Percentiles rank a stretch among this genome's conserved stretches.
These are phyloP conservation scores for Globisporangium barbulae DNA, from an alignment of 352 stramenopile species.

Conservation along the genomic window DNA sequence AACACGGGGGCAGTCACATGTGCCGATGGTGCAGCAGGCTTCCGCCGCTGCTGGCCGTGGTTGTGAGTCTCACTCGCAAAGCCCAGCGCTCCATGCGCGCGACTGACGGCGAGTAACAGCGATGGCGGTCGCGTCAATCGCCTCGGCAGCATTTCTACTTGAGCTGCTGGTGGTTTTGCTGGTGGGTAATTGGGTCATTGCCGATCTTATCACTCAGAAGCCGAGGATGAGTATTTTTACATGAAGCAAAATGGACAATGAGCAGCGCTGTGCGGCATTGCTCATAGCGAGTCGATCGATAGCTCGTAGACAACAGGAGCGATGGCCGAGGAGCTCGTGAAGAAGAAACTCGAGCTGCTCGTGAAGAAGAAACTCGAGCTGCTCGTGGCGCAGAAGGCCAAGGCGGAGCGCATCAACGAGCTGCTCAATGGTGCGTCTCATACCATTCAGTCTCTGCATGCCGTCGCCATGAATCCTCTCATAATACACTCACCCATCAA, in stretches of 20 bases:
- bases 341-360: conserved; percentile 79
- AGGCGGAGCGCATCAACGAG: conserved; percentile 55
- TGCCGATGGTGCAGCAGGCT: too few relatives aligned
- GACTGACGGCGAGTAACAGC: background rate
- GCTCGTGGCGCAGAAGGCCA: conserved; percentile 62
- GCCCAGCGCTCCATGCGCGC: conserved; percentile 2
- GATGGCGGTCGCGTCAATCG: background rate
- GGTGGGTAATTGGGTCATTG: conserved; percentile 2
- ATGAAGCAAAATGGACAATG: background rate
- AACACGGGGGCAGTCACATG: conserved; percentile 35
- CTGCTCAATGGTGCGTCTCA: conserved; percentile 43
- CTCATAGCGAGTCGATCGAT: background rate
- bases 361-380: conserved; percentile 68
- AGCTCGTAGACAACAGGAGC: background rate
- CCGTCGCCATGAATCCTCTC: background rate
- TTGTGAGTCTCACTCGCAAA: background rate
- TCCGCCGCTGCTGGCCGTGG: background rate
- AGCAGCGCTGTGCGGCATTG: too few relatives aligned
- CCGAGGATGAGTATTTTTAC: conserved; percentile 2
- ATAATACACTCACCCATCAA: background rate
- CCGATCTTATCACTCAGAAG: conserved; percentile 9
- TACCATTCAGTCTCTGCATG: background rate
- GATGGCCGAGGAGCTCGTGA: conserved; percentile 59
- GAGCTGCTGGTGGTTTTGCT: background rate
- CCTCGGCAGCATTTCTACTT: conserved; percentile 2